Conservation (phyloP, 768 basidiomycete species). For the Tulasnella sp. region DNA sequence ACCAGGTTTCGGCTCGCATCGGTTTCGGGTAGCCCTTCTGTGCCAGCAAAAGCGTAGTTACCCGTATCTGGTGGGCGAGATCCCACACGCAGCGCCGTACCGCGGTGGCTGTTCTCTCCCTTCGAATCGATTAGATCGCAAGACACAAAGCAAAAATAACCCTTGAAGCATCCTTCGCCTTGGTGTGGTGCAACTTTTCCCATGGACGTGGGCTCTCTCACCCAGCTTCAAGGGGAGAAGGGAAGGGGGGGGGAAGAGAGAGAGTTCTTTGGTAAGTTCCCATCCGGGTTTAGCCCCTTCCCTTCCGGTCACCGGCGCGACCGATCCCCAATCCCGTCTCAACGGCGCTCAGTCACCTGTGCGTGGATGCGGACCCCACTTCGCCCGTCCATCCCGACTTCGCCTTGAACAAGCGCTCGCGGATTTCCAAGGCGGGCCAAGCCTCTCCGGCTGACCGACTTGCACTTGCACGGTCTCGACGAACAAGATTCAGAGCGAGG, state of each 20-base stretch:
- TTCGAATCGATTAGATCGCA: neutral
- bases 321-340: neutral
- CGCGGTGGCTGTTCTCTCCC: neutral
- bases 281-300: constrained; percentile 11
- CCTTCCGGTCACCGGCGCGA: neutral
- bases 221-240: neutral
- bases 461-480: neutral
- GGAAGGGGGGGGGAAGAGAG: no score
- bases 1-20: neutral
- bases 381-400: neutral
- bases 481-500: constrained; percentile 1
- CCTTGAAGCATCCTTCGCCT: constrained; percentile 2
- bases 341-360: neutral
- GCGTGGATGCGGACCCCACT: neutral
- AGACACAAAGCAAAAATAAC: neutral
- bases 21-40: neutral
- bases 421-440: no score
- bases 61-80: neutral
- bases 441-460: no score
- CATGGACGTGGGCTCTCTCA: neutral
- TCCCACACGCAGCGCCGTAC: neutral
- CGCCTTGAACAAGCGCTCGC: neutral
- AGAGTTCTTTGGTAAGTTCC: neutral
- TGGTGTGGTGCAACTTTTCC: neutral
- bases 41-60: neutral